A percentile compares a stretch with the other conserved stretches of the same genome.
Evolutionary conservation across 208 protist species (phyloP).

Genomic region (Leishmania aethiopica): DNA sequence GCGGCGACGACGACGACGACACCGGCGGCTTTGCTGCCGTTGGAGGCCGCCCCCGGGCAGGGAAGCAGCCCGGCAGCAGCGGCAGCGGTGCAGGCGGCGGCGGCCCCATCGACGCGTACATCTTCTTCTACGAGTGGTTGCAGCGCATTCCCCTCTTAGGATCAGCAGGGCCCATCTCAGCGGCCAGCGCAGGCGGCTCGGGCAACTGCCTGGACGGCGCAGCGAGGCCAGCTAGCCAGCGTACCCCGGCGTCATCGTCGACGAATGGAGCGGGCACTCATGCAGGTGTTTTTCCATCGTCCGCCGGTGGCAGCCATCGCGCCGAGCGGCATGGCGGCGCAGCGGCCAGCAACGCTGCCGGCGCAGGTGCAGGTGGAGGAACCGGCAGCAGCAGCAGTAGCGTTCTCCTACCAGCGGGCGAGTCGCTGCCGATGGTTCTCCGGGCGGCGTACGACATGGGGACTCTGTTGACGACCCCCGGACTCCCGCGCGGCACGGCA

Average conservation of each 20-base stretch:
- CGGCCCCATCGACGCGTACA: slow-evolving; percentile 49
- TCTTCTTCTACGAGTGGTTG: slow-evolving; percentile 76
- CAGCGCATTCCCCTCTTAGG: slow-evolving; percentile 32
- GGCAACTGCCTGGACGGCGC: background rate
- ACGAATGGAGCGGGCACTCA: background rate
- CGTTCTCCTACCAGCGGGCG: slow-evolving; percentile 45
- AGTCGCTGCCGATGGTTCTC: slow-evolving; percentile 60
- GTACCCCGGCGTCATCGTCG: background rate
- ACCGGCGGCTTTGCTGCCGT: slow-evolving; percentile 1
- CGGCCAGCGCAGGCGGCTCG: background rate
- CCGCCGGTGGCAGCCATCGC: background rate
- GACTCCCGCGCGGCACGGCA: slow-evolving; percentile 32
- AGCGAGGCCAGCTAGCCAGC: background rate
- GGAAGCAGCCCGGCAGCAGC: slow-evolving; percentile 5
- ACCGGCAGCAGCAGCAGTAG: slow-evolving; percentile 10
- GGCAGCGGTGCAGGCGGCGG: slow-evolving; percentile 14
- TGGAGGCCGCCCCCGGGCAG: slow-evolving; percentile 5
- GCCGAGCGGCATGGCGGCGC: background rate
- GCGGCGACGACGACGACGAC: slow-evolving; percentile 25
- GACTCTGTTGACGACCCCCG: slow-evolving; percentile 42
- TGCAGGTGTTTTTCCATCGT: background rate
- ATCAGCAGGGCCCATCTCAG: slow-evolving; percentile 3
- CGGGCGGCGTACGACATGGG: slow-evolving; percentile 72
- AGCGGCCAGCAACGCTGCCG: background rate
- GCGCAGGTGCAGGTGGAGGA: background rate